A percentile compares a stretch with the other conserved stretches of the same genome.
Conservation (phyloP, 495 filamentous ascomycete species). For the Aspergillus sclerotioniger region DNA sequence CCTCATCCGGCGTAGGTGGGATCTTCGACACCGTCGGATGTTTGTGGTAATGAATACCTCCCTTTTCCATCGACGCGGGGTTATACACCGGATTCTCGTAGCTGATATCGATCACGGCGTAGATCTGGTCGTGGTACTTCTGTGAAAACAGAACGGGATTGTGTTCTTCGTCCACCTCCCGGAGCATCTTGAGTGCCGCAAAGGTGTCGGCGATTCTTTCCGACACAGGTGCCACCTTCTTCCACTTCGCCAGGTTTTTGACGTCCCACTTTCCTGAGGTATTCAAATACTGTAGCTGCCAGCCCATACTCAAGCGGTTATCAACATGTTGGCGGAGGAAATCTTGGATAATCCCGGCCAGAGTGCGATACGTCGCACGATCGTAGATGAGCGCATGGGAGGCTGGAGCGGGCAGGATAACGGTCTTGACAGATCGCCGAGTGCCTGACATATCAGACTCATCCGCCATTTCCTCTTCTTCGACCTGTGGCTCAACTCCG, state of each 20-base stretch:
- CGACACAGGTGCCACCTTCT: constrained; percentile 72
- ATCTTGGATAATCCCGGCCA: constrained; percentile 77
- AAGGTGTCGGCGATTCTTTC: constrained; percentile 72
- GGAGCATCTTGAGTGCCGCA: constrained; percentile 82
- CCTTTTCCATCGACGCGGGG: constrained; percentile 66
- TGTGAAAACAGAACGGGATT: constrained; percentile 70
- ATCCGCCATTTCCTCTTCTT: constrained; percentile 22
- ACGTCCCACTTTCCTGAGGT: constrained; percentile 96
- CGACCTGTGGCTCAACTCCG: constrained; percentile 21
- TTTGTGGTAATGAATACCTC: constrained; percentile 78
- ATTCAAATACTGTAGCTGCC: constrained; percentile 85
- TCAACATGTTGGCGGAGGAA: constrained; percentile 76
- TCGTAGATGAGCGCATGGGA: constrained; percentile 84
- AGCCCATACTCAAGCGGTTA: constrained; percentile 73
- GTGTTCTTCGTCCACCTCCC: constrained; percentile 82
- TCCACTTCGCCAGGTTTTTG: constrained; percentile 93
- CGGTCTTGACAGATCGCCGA: constrained; percentile 60
- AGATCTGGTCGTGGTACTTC: constrained; percentile 63
- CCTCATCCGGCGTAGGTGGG: constrained; percentile 74
- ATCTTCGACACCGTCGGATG: constrained; percentile 92
- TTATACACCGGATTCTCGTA: constrained; percentile 85
- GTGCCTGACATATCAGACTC: constrained; percentile 12
- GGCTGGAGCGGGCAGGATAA: constrained; percentile 73
- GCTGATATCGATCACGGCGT: constrained; percentile 82
- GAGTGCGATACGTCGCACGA: constrained; percentile 67